Evolutionary conservation across 352 stramenopile genomes (phyloP), one percentile per base, ranked within the genome.

Genomic region (Albugo candida): DNA sequence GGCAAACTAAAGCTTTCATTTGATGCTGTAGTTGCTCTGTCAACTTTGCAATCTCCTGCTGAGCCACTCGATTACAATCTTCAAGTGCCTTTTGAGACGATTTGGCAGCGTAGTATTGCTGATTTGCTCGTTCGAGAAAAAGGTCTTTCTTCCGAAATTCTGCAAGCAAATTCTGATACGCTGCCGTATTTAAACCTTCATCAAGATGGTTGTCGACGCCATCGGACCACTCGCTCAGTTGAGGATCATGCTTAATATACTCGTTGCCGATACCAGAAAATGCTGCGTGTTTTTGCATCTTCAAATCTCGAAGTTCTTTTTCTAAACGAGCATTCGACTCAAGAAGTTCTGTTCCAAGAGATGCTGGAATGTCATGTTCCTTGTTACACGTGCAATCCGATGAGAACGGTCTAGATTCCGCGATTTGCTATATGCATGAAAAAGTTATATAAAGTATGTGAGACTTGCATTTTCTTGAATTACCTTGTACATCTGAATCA

Each of bases 401-500:
- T 5, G 56, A 58, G 53, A 79, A 75, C 12, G 66, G 56, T 6
- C 63, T 56, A 12, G 69, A 70, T 45, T 81, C 69, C 11, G 64
- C 67, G 19, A 79, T 78, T 68, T 77, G 68, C 61, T 65, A 20
- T 36, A 14, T 6, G 19, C 48, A 5, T 31, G 10, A 18, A 36
- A 14, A 49, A 11, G 24, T 31, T 31, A 8, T 10, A 31, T 3
- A 31, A 8, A 31, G 24, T 31, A 31, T 31, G 24, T 31, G 3
- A 31, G 8, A 3, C 24, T 31, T 31, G 24, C 8, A 31, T 13
- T 8, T 21, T 13, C 11, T 11, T 37, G 13, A 24, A 36, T 19
- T 54, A 66, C 59, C 56, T 80, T 82, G 51, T 82, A 82, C 55
- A 75, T 72, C 0, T 74, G 44, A 38, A 74, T 76, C 59, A 80